Percentiles rank a stretch among this genome's conserved stretches.
Conservation (phyloP, 2,329 filamentous ascomycete genomes). For the Thyridium curvatum region DNA sequence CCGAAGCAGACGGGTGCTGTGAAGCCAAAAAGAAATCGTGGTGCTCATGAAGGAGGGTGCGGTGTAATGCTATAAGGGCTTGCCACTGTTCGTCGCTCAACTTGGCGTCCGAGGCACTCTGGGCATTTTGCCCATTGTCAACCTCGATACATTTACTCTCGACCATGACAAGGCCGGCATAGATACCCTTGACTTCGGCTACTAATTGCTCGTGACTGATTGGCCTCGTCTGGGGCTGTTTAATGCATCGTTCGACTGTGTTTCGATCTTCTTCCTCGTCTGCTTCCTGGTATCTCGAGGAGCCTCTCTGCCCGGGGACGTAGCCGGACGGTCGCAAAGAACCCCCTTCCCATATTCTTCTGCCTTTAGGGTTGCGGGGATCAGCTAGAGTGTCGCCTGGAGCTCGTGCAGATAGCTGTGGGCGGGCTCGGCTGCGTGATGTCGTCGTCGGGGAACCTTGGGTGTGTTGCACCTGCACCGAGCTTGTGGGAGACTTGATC, state of each 20-base stretch:
- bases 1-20: conserved; percentile 74
- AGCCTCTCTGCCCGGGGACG: too few species aligned
- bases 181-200: conserved; percentile 77
- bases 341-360: too few species aligned
- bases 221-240: conserved; percentile 56
- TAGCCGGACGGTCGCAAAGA: too few species aligned
- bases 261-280: conserved; percentile 7
- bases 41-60: conserved; percentile 74
- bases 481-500: too few species aligned
- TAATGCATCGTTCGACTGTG: conserved; percentile 11
- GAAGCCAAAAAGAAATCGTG: conserved; percentile 83
- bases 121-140: conserved; percentile 53
- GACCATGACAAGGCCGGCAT: conserved; percentile 77
- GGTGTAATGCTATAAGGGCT: conserved; percentile 72
- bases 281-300: too few species aligned
- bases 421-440: too few species aligned
- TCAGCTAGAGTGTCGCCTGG: too few species aligned
- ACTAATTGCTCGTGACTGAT: conserved; percentile 76
- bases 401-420: too few species aligned
- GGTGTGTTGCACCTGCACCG: too few species aligned
- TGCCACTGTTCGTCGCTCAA: conserved; percentile 72
- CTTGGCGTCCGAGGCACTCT: conserved; percentile 32
- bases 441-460: too few species aligned
- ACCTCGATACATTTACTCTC: conserved; percentile 85
- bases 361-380: too few species aligned